phyloP scores from a whole-genome alignment of 306 rosid species.

The Lagenaria siceraria region DNA sequence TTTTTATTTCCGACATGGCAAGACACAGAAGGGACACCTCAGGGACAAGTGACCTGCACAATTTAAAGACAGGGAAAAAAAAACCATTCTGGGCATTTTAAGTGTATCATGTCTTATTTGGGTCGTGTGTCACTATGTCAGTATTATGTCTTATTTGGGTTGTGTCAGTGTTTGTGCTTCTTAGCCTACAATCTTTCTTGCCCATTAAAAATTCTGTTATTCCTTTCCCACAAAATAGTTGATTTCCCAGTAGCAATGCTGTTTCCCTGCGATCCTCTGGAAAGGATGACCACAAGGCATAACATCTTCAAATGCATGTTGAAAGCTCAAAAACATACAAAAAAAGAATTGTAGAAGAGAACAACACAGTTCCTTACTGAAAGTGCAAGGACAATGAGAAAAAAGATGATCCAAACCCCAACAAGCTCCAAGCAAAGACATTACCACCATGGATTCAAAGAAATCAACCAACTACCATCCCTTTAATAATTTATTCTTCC shows the following conservation, averaged over 20 bases:
- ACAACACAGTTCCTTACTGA: no score
- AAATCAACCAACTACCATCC: background rate
- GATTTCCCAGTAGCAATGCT: background rate
- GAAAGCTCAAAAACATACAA: background rate
- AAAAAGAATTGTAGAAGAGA: background rate
- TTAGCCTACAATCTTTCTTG: background rate
- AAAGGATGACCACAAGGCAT: background rate
- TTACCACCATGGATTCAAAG: background rate
- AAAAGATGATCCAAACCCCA: background rate
- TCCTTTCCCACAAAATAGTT: background rate
- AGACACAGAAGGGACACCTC: no score
- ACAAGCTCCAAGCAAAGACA: background rate
- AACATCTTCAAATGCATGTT: background rate
- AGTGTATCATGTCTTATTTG: no score
- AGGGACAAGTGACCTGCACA: no score
- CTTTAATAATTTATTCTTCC: background rate
- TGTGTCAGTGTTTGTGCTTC: no score
- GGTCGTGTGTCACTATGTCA: no score
- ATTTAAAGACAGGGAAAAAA: no score
- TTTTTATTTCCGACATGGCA: no score
- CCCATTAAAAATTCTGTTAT: background rate
- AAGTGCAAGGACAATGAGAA: no score
- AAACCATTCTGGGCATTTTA: no score
- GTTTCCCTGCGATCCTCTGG: background rate
- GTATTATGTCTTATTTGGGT: no score